phyloP scores from a whole-genome alignment of 371 early-diverging fungal genomes.

The Phascolomyces articulosus region DNA sequence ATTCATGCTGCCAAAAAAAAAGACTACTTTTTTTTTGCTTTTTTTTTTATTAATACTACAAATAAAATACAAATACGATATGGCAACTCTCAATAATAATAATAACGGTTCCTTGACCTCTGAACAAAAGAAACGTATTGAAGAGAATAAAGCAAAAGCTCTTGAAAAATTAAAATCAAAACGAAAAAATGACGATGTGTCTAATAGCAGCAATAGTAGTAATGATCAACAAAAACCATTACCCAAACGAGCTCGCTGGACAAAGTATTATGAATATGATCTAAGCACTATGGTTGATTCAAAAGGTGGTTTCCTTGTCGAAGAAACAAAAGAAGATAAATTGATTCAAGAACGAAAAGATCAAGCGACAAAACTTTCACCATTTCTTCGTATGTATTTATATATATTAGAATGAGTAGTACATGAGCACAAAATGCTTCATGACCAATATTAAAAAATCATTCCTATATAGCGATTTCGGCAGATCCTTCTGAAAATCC shows the following conservation, averaged over 20 bases:
- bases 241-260: conserved; percentile 25
- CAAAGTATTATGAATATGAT: conserved; percentile 33
- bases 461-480: conserved; percentile 49
- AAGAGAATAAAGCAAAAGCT: conserved; percentile 22
- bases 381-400: conserved; percentile 55
- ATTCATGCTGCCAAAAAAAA: neutral
- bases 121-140: conserved; percentile 23
- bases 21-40: neutral
- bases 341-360: conserved; percentile 16
- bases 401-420: too few species aligned
- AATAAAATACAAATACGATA: neutral
- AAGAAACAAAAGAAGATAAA: conserved; percentile 46
- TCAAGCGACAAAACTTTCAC: conserved; percentile 29
- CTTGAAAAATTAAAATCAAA: conserved; percentile 17
- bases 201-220: neutral
- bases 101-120: conserved; percentile 9
- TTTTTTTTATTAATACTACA: neutral
- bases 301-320: conserved; percentile 65
- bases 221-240: neutral
- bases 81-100: neutral
- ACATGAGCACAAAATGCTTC: too few species aligned
- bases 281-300: conserved; percentile 35
- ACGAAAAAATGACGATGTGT: conserved; percentile 1
- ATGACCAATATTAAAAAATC: too few species aligned
- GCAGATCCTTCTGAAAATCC: conserved; percentile 64